Evolutionary conservation across 2,329 filamentous ascomycete species (phyloP), one percentile per base, ranked within the genome.

Genomic region (Talaromyces amestolkiae): DNA sequence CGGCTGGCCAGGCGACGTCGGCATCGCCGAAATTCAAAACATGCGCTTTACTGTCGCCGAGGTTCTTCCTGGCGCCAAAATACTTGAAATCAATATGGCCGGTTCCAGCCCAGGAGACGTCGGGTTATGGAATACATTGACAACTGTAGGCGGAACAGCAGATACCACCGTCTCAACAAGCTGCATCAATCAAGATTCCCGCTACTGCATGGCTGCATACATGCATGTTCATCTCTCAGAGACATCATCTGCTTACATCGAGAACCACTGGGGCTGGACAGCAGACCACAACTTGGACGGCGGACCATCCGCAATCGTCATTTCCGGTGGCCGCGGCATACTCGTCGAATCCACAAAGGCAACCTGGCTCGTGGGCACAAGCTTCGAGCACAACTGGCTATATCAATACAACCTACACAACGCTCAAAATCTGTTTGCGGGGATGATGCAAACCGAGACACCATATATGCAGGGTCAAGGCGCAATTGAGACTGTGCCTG

Each of bases 11-110:
- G 83, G 82, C 8, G 81, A 86, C 31, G 72, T 76, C 2, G 84
- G 84, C 3, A 72, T 81, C 1, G 80, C 78, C 0, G 79, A 86
- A 66, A 78, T 86, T 58, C 79, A 76, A 49, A 83, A 86, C 61
- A 81, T 86, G 75, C 70, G 81, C 2, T 82, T 86, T 68, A 83
- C 82, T 3, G 82, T 83, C 9, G 75, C 76, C 3, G 82, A 84
- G 41, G 73, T 82, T 1, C 75, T 83, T 5, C 77, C 77, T 0
- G 79, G 78, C 4, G 73, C 77, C 13, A 78, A 78, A 70, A 53
- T 85, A 15, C 69, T 85, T 11, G 79, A 85, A 71, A 77, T 84
- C 47, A 85, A 86, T 71, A 82, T 85, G 72, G 78, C 80, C 6
- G 82, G 81, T 39, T 67, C 70, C 27, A 70, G 70, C 0, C 78